phyloP scores from a whole-genome alignment of 257 asterid species.

The Penstemon barbatus region DNA sequence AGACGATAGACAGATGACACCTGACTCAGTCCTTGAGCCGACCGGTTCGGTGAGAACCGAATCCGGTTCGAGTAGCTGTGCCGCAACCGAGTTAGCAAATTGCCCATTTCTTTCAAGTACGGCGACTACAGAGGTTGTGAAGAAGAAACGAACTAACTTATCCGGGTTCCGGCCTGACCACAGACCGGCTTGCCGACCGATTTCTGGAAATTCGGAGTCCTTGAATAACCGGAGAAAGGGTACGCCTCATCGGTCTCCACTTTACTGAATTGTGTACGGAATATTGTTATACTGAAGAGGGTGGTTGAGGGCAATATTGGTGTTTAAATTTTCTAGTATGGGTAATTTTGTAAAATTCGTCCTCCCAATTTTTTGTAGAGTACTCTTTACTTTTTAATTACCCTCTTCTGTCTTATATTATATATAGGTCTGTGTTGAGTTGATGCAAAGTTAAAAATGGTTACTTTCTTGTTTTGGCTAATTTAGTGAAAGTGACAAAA shows the following conservation, averaged over 20 bases:
- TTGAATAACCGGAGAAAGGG: conserved; percentile 64
- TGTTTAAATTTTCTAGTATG: background rate
- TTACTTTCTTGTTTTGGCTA: too few species aligned
- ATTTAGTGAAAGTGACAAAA: background rate
- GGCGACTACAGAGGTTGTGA: conserved; percentile 42
- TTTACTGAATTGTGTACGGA: conserved; percentile 36
- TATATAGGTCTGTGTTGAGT: background rate
- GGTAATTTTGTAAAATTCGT: background rate
- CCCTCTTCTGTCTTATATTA: background rate
- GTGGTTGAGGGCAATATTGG: conserved; percentile 25
- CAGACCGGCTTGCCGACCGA: conserved; percentile 39
- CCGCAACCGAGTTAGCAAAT: too few species aligned
- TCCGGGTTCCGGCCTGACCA: conserved; percentile 29
- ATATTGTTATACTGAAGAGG: background rate
- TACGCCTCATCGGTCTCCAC: conserved; percentile 65
- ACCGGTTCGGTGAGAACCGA: conserved; percentile 48
- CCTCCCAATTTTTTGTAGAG: background rate
- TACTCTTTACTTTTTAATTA: background rate
- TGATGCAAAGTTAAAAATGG: too few species aligned
- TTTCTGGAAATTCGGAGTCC: conserved; percentile 27
- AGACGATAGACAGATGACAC: conserved; percentile 66
- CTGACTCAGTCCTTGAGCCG: conserved; percentile 65
- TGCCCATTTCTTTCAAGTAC: conserved; percentile 19
- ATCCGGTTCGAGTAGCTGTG: conserved; percentile 25
- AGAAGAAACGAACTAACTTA: conserved; percentile 46